A percentile compares a stretch with the other conserved stretches of the same genome.
phyloP scores from a whole-genome alignment of 2,329 filamentous ascomycete genomes.

The Raffaelea deltoideospora region DNA sequence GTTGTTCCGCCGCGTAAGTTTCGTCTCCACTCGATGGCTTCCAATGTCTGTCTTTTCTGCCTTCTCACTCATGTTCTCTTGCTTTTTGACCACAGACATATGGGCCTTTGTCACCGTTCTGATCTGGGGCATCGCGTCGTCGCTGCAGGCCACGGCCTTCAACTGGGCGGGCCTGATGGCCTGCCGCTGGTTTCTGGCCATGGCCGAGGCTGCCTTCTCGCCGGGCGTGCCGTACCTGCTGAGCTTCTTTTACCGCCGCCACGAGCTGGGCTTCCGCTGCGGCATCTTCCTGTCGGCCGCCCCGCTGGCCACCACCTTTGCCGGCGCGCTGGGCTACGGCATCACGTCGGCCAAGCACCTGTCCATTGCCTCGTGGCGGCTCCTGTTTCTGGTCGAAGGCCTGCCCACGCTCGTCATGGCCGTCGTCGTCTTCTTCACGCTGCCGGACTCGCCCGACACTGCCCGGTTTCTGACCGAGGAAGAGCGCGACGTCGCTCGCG shows the following conservation, averaged over 20 bases:
- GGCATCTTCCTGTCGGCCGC: slow-evolving; percentile 57
- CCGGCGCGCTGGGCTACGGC: slow-evolving; percentile 46
- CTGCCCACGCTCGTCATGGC: slow-evolving; percentile 41
- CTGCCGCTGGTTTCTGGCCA: slow-evolving; percentile 25
- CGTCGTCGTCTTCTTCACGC: slow-evolving; percentile 35
- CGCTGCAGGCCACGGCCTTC: slow-evolving; percentile 17
- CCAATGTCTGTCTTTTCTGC: background rate
- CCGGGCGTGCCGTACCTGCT: slow-evolving; percentile 27
- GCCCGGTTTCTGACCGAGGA: slow-evolving; percentile 39
- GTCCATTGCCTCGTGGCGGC: slow-evolving; percentile 45
- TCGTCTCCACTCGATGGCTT: background rate
- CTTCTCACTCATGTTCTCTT: background rate
- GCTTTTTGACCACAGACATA: slow-evolving; percentile 9
- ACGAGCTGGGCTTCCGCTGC: slow-evolving; percentile 54
- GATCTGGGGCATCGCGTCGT: slow-evolving; percentile 16
- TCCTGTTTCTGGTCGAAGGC: slow-evolving; percentile 52
- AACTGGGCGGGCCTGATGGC: slow-evolving; percentile 21
- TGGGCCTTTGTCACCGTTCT: slow-evolving; percentile 14
- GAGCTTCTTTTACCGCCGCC: slow-evolving; percentile 29
- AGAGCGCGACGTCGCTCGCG: slow-evolving; percentile 41
- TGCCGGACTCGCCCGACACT: slow-evolving; percentile 35
- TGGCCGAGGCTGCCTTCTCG: slow-evolving; percentile 26
- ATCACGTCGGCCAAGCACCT: slow-evolving; percentile 44
- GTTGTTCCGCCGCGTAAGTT: slow-evolving; percentile 21
- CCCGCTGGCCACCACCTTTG: slow-evolving; percentile 52